Evolutionary conservation across 1,284 basidiomycete genomes (phyloP).

Genomic region (Mycena sp.): DNA sequence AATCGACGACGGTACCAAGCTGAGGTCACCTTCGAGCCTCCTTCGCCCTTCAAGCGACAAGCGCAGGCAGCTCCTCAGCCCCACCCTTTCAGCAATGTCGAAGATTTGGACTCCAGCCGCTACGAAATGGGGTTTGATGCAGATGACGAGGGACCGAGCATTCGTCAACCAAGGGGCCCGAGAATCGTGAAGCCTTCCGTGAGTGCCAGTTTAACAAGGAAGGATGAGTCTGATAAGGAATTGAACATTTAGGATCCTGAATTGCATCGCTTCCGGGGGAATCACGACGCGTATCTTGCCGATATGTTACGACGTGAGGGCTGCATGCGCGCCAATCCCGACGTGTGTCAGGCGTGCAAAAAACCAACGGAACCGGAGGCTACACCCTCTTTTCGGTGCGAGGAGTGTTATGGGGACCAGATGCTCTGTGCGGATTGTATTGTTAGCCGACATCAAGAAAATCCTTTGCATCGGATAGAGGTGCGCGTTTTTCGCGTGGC

Average conservation of each 20-base stretch:
- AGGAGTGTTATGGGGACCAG: background rate
- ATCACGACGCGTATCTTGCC: background rate
- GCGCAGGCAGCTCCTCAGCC: background rate
- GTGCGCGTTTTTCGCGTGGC: no score
- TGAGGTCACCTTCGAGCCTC: background rate
- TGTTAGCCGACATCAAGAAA: background rate
- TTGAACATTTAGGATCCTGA: background rate
- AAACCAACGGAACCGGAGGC: background rate
- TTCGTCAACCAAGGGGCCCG: no score
- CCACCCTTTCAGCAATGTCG: background rate
- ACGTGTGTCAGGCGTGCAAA: background rate
- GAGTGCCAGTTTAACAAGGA: no score
- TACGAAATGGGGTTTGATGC: background rate
- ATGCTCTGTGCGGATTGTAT: background rate
- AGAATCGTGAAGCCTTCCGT: background rate
- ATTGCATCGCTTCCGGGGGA: background rate
- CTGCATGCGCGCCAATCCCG: background rate
- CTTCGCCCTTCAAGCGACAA: background rate
- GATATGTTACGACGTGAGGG: background rate
- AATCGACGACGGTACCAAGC: background rate
- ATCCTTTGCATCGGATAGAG: background rate
- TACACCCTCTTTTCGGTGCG: background rate
- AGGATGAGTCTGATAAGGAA: no score
- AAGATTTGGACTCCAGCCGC: background rate
- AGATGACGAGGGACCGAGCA: background rate